Conservation (phyloP, 495 filamentous ascomycete genomes). For the Talaromyces proteolyticus region DNA sequence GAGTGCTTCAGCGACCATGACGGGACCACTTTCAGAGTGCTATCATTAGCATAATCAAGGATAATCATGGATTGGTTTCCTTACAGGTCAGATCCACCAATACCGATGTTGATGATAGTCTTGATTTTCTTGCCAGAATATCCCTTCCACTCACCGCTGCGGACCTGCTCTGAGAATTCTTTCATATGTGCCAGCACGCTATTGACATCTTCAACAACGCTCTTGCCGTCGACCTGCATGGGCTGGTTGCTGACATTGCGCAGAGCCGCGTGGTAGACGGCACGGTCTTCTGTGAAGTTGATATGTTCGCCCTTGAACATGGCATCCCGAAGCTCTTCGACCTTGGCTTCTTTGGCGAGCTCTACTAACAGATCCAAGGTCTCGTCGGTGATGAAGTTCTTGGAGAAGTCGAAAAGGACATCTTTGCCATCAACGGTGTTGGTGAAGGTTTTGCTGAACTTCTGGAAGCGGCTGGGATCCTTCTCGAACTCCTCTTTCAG, state of each 20-base stretch:
- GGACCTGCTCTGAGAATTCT: slow-evolving; percentile 89
- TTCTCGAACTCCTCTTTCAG: slow-evolving; percentile 88
- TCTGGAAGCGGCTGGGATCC: slow-evolving; percentile 83
- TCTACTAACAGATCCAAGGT: slow-evolving; percentile 80
- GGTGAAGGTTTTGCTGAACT: slow-evolving; percentile 78
- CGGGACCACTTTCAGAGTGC: slow-evolving; percentile 69
- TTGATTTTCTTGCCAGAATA: slow-evolving; percentile 97
- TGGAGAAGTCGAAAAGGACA: slow-evolving; percentile 96
- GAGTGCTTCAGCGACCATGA: slow-evolving; percentile 97
- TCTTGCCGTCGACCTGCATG: slow-evolving; percentile 91
- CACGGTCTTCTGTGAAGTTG: slow-evolving; percentile 96
- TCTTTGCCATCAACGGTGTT: slow-evolving; percentile 74
- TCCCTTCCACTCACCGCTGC: slow-evolving; percentile 96
- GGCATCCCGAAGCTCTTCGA: slow-evolving; percentile 90
- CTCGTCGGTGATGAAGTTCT: slow-evolving; percentile 95
- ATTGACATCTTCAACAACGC: slow-evolving; percentile 93
- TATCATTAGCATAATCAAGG: too few relatives aligned
- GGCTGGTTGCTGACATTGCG: slow-evolving; percentile 79
- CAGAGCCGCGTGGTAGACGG: slow-evolving; percentile 91
- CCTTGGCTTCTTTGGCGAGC: slow-evolving; percentile 81
- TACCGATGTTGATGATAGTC: slow-evolving; percentile 95
- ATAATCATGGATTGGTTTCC: too few relatives aligned
- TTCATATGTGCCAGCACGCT: slow-evolving; percentile 93
- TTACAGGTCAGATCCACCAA: slow-evolving; percentile 96
- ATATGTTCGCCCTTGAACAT: slow-evolving; percentile 98